phyloP scores from a whole-genome alignment of 2,329 filamentous ascomycete species.

The Pseudogymnoascus sp. region DNA sequence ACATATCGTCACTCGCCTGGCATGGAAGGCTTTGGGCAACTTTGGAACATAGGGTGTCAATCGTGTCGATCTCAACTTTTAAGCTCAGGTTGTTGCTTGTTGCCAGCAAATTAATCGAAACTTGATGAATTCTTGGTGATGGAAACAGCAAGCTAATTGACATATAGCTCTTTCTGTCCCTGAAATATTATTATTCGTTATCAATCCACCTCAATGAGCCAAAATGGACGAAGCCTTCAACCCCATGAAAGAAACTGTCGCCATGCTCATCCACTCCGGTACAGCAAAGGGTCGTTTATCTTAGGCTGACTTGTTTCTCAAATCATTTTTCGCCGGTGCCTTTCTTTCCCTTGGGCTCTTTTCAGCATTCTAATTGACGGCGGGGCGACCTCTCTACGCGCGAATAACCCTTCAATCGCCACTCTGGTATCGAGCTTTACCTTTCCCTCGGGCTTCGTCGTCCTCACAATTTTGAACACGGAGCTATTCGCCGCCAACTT shows the following conservation, averaged over 20 bases:
- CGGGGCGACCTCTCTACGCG: background rate
- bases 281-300: background rate
- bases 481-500: background rate
- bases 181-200: background rate
- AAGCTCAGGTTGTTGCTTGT: too few species aligned
- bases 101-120: too few species aligned
- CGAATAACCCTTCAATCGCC: conserved; percentile 1
- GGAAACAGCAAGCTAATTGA: too few species aligned
- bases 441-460: conserved; percentile 4
- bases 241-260: background rate
- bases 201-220: background rate
- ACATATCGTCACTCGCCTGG: background rate
- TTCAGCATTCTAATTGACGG: background rate
- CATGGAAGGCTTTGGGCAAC: background rate
- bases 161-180: background rate
- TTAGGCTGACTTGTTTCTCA: conserved; percentile 1
- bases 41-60: too few species aligned
- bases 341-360: background rate
- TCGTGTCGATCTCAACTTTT: too few species aligned
- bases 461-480: background rate
- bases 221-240: background rate
- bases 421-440: conserved; percentile 6
- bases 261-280: background rate
- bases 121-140: too few species aligned
- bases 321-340: conserved; percentile 3